Conservation (phyloP, 1,284 basidiomycete genomes). For the Schizopora paradoxa region DNA sequence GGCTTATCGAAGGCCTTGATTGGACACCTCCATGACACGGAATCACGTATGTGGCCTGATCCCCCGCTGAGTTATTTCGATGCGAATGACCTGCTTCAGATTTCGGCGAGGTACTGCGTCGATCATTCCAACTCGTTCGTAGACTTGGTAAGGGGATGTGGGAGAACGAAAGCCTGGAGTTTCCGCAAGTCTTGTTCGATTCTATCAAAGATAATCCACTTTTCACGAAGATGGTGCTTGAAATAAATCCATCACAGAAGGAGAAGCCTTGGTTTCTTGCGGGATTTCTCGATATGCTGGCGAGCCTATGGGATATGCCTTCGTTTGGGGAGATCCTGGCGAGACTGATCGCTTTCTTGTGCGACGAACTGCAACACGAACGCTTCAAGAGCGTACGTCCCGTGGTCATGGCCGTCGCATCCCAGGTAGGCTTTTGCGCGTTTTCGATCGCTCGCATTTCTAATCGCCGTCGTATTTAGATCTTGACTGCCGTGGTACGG, state of each 20-base stretch:
- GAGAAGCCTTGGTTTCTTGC: slow-evolving; percentile 44
- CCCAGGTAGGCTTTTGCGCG: slow-evolving; percentile 40
- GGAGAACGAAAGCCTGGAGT: slow-evolving; percentile 60
- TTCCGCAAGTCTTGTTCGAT: slow-evolving; percentile 72
- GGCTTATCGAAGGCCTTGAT: slow-evolving; percentile 43
- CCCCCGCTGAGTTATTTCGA: slow-evolving; percentile 5
- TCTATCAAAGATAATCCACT: slow-evolving; percentile 75
- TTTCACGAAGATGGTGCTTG: slow-evolving; percentile 48
- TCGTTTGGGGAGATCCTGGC: slow-evolving; percentile 65
- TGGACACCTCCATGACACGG: slow-evolving; percentile 58
- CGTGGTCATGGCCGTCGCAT: slow-evolving; percentile 50
- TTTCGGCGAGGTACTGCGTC: slow-evolving; percentile 58
- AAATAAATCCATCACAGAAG: slow-evolving; percentile 27
- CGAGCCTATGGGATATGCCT: slow-evolving; percentile 44
- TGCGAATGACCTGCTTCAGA: slow-evolving; percentile 38
- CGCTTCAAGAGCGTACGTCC: slow-evolving; percentile 56
- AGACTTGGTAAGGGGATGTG: slow-evolving; percentile 54
- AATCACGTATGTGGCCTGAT: slow-evolving; percentile 48
- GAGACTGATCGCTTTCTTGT: slow-evolving; percentile 63
- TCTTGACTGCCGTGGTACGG: slow-evolving; percentile 19
- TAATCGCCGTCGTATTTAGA: slow-evolving; percentile 12
- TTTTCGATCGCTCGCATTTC: background rate
- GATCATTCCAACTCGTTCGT: slow-evolving; percentile 49
- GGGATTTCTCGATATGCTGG: slow-evolving; percentile 55
- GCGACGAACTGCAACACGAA: slow-evolving; percentile 74